A percentile compares a stretch with the other conserved stretches of the same genome.
phyloP scores from a whole-genome alignment of 2,329 filamentous ascomycete genomes.

The Aspergillus aculeatinus region DNA sequence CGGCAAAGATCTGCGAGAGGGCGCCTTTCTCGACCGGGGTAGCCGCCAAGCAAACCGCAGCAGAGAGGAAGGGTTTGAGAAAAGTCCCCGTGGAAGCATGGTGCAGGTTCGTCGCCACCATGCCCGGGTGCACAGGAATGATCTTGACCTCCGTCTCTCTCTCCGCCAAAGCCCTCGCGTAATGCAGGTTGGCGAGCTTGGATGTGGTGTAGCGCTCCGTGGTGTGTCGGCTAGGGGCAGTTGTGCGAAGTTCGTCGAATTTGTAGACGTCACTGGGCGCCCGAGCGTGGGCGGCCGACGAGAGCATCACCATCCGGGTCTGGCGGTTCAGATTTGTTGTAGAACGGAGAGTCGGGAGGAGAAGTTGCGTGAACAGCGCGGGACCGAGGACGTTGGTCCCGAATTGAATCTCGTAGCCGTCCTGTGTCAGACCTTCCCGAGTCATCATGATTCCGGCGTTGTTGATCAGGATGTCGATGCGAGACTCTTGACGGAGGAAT shows the following conservation, averaged over 20 bases:
- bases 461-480: constrained; percentile 30
- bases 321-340: constrained; percentile 15
- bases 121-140: constrained; percentile 10
- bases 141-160: constrained; percentile 3
- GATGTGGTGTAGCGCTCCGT: constrained; percentile 16
- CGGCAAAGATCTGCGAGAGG: constrained; percentile 9
- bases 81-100: constrained; percentile 1
- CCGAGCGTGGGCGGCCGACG: constrained; percentile 16
- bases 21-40: constrained; percentile 6
- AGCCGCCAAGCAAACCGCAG: not conserved
- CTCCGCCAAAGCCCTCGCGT: constrained; percentile 13
- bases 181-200: constrained; percentile 22
- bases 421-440: constrained; percentile 22
- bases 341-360: constrained; percentile 22
- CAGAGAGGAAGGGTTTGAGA: constrained; percentile 7
- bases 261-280: constrained; percentile 19
- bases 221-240: constrained; percentile 8
- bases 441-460: constrained; percentile 34
- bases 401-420: constrained; percentile 35
- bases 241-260: constrained; percentile 20
- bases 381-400: constrained; percentile 32
- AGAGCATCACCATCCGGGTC: constrained; percentile 26
- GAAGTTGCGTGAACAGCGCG: constrained; percentile 26
- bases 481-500: constrained; percentile 10
- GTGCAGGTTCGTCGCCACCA: constrained; percentile 13